Evolutionary conservation across 176 grass and related monocot species (phyloP).

Genomic region (Thalia dealbata): DNA sequence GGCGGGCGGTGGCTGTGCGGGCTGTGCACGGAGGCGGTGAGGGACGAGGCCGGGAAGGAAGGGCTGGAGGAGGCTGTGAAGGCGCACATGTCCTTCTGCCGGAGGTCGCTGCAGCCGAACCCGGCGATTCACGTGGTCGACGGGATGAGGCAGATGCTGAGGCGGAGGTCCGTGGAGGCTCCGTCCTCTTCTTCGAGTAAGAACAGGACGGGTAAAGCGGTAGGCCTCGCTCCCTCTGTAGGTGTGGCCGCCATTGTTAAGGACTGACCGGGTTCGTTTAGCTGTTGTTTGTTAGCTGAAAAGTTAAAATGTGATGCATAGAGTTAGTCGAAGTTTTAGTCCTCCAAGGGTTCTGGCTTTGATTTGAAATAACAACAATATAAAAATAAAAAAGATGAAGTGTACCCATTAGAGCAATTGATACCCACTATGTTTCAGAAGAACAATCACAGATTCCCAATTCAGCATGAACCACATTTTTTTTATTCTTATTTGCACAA

Average conservation of each 20-base stretch:
- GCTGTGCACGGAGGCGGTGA: slow-evolving; percentile 80
- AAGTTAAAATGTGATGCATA: neutral
- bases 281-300: neutral
- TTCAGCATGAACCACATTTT: neutral
- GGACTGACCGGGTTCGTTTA: too few relatives aligned
- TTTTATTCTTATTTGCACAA: neutral
- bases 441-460: too few relatives aligned
- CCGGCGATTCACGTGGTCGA: slow-evolving; percentile 57
- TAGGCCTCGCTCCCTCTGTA: neutral
- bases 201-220: neutral
- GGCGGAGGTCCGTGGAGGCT: slow-evolving; percentile 46
- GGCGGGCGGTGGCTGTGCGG: slow-evolving; percentile 77
- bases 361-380: too few relatives aligned
- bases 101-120: slow-evolving; percentile 41
- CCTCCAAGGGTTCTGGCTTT: too few relatives aligned
- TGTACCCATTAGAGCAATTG: too few relatives aligned
- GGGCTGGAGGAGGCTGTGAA: slow-evolving; percentile 63
- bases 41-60: slow-evolving; percentile 50
- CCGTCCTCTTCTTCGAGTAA: neutral
- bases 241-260: neutral
- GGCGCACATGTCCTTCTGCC: slow-evolving; percentile 85
- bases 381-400: too few relatives aligned
- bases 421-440: too few relatives aligned
- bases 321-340: neutral
- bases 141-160: slow-evolving; percentile 80